Evolutionary conservation across 202 grass and related monocot species (phyloP), one percentile per base, ranked within the genome.

Genomic region (Cymbopogon flexuosus): DNA sequence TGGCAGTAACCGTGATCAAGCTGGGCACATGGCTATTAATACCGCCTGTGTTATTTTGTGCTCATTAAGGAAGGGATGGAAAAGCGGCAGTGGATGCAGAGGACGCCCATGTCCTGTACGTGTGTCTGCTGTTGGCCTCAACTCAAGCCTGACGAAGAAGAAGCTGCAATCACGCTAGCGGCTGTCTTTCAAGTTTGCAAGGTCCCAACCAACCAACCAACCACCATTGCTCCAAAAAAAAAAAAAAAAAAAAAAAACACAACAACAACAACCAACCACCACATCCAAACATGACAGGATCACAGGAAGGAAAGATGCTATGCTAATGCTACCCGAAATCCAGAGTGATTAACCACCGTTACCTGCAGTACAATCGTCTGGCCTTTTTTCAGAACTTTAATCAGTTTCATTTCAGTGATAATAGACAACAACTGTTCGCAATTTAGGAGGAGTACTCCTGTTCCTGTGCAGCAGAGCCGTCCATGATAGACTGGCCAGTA

Each of bases 1-100:
- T 13, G 43, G 12, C 3, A 57, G 29, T n/a, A 27, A 14, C 65
- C 34, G 34, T 24, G 76, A 85, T 77, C 56, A 85, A 81, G 77
- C 72, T 65, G 27, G 54, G 64, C 70, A 85, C 71, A 77, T 85
- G 81, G 71, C 4, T 59, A 67, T 77, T 63, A 37, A 87, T 60
- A 59, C 47, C 61, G 5, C 0, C 37, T 19, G 41, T 43, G 30
- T 33, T 33, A 33, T 79, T 45, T 84, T 79, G 36, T 60, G 56
- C 39, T 67, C 75, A 62, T 52, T 65, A 52, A 84, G 52, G 62
- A 15, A 30, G 14, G 6, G 57, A 54, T 52, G 19, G 6, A 11
- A 27, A 18, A 45, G 6, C 6, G 35, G 21, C 4, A 33, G 31
- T 24, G 21, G 56, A 22, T 6, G 56, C 40, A n/a, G 19, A 13